phyloP scores from a whole-genome alignment of 805 yeast genomes.

The Yarrowia deformans region DNA sequence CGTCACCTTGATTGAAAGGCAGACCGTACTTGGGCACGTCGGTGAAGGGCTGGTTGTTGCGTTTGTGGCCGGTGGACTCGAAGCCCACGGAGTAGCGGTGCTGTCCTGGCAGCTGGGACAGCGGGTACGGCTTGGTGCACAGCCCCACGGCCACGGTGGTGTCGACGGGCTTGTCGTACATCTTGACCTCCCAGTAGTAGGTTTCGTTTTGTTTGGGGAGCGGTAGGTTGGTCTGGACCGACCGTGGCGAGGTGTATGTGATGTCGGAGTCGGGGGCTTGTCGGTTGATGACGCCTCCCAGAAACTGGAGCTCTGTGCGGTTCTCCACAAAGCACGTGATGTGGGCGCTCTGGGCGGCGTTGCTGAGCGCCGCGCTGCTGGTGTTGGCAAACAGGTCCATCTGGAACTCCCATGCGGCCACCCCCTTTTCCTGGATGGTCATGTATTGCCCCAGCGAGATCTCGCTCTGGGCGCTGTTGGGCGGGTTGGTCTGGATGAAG shows the following conservation, averaged over 20 bases:
- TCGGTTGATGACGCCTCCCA: conserved; percentile 63
- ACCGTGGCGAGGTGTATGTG: conserved; percentile 22
- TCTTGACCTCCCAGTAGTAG: conserved; percentile 86
- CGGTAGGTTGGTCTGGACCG: conserved; percentile 79
- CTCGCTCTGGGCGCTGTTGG: conserved; percentile 54
- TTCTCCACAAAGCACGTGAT: conserved; percentile 62
- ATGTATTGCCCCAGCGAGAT: conserved; percentile 64
- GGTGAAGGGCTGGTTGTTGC: conserved; percentile 78
- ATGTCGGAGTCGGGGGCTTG: conserved; percentile 1
- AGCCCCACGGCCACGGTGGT: conserved; percentile 74
- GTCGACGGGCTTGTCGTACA: conserved; percentile 68
- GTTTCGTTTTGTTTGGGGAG: conserved; percentile 83
- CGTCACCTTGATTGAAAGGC: conserved; percentile 79
- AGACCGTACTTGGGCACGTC: conserved; percentile 55
- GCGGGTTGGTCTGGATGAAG: conserved; percentile 55
- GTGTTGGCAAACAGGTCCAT: conserved; percentile 56
- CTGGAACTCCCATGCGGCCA: conserved; percentile 86
- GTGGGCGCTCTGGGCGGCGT: conserved; percentile 37
- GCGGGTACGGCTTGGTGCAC: conserved; percentile 88
- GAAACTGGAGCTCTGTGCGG: conserved; percentile 61
- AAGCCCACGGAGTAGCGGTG: conserved; percentile 86
- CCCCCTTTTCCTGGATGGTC: conserved; percentile 84
- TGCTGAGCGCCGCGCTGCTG: conserved; percentile 43
- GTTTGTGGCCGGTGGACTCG: conserved; percentile 81
- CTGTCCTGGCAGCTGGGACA: conserved; percentile 91